Percentiles rank a stretch among this genome's conserved stretches.
These are phyloP conservation scores for Blechomonas ayalai DNA, from an alignment of 208 protist genomes.

Conservation along the genomic window DNA sequence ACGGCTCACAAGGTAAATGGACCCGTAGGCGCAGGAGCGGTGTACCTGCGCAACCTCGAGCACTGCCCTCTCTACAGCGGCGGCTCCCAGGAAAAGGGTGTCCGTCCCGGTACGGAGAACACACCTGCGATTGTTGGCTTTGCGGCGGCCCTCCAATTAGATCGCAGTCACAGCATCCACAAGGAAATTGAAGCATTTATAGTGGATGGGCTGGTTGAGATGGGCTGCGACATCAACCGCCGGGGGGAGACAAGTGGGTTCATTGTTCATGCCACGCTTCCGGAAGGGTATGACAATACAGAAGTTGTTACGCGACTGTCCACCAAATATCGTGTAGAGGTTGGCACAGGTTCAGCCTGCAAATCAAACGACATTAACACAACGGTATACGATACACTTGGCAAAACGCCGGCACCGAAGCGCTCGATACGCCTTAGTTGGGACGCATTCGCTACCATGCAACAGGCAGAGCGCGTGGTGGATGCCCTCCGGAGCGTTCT, in stretches of 20 bases:
- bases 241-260: conserved; percentile 72
- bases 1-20: conserved; percentile 84
- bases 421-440: conserved; percentile 70
- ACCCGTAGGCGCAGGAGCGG: conserved; percentile 57
- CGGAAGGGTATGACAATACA: conserved; percentile 57
- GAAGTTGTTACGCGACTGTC: conserved; percentile 64
- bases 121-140: conserved; percentile 72
- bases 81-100: conserved; percentile 60
- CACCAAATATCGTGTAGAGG: conserved; percentile 61
- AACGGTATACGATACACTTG: conserved; percentile 75
- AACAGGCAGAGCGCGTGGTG: conserved; percentile 47
- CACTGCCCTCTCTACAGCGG: conserved; percentile 44
- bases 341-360: conserved; percentile 76
- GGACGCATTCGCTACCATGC: conserved; percentile 57
- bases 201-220: conserved; percentile 34
- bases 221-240: conserved; percentile 72
- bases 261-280: conserved; percentile 76
- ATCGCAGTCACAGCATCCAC: conserved; percentile 53
- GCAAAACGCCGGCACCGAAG: conserved; percentile 35
- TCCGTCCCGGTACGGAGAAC: conserved; percentile 79
- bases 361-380: conserved; percentile 64
- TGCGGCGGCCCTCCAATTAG: conserved; percentile 44
- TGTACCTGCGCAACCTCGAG: conserved; percentile 55
- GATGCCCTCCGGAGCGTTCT: conserved; percentile 39
- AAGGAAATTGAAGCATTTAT: conserved; percentile 50